Base-by-base conservation (phyloP, 2,329 filamentous ascomycete species). In the Epichloe hybrida region DNA sequence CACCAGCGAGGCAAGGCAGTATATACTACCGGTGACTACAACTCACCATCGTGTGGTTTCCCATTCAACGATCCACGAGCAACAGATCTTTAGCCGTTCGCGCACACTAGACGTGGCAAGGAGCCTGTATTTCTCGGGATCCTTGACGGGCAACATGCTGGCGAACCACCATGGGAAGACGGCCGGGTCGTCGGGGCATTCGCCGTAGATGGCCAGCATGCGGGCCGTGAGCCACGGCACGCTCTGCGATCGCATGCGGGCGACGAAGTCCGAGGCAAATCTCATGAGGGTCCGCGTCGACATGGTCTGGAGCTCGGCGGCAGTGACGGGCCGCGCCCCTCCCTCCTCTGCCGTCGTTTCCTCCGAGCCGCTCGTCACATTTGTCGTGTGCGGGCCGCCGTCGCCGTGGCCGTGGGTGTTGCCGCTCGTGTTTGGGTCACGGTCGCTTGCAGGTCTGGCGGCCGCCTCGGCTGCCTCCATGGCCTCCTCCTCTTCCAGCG, bases 101-200 rank as follows among this genome's bases (percentile, higher is more conserved):
- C 90, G 75, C 4, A 95, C 88, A 56, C 86, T 91, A 3, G 75
- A 82, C 5, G 84, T 85, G 12, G 74, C 73, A 13, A 96, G 68
- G 20, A 96, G 69, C 12, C 77, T 73, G 57, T 95, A 94, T 63
- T 91, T 94, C 59, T 93, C 84, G 31, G 80, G 71, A 31, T 93
- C 86, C 13, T 78, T 76, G 38, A 93, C 81, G 0, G 88, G 88
- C 12, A 95, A 67, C 20, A 93, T 81, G 60, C 81, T 87, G 9
- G 86, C 89, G 57, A 95, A 84, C 90, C 90, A 96, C 76, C 89
- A 95, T 0, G 89, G 86, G 57, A 95, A 93, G 1, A 80, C 65
- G 3, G 82, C 82, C 1, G 88, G 82, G 59, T 95, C 87, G 15
- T 78, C 72, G 0, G 88, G 89, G 20, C 83, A 84, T 52, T 85